Evolutionary conservation across 1,284 basidiomycete species (phyloP).

Genomic region (Malassezia equina): DNA sequence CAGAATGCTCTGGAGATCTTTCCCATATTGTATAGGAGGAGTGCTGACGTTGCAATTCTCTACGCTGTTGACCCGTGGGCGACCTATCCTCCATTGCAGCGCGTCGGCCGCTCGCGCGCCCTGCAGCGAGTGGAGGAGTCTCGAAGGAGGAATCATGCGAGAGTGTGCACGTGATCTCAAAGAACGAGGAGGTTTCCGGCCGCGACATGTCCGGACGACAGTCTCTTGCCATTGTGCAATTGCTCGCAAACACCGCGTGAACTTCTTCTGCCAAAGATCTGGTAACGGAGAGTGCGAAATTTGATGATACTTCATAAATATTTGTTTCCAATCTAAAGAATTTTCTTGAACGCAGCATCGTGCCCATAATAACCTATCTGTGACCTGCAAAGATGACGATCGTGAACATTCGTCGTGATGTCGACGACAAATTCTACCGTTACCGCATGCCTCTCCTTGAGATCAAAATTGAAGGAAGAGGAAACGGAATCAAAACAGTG

Average conservation of each 20-base stretch:
- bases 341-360: background rate
- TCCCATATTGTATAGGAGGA: slow-evolving; percentile 8
- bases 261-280: background rate
- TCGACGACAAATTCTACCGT: slow-evolving; percentile 62
- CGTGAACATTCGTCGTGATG: slow-evolving; percentile 96
- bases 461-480: slow-evolving; percentile 97
- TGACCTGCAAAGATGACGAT: slow-evolving; percentile 52
- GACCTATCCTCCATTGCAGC: background rate
- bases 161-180: background rate
- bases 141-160: background rate
- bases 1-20: background rate
- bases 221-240: background rate
- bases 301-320: background rate
- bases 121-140: background rate
- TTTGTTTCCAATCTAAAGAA: background rate
- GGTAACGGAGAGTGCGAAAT: background rate
- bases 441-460: slow-evolving; percentile 75
- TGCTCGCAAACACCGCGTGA: background rate
- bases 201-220: background rate
- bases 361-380: background rate
- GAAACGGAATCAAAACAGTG: slow-evolving; percentile 94
- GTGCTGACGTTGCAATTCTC: background rate
- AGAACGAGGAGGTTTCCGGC: background rate
- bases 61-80: background rate
- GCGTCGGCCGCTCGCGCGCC: background rate